These are phyloP conservation scores for Mycena alexandri DNA, from an alignment of 768 basidiomycete genomes.

Conservation along the genomic window DNA sequence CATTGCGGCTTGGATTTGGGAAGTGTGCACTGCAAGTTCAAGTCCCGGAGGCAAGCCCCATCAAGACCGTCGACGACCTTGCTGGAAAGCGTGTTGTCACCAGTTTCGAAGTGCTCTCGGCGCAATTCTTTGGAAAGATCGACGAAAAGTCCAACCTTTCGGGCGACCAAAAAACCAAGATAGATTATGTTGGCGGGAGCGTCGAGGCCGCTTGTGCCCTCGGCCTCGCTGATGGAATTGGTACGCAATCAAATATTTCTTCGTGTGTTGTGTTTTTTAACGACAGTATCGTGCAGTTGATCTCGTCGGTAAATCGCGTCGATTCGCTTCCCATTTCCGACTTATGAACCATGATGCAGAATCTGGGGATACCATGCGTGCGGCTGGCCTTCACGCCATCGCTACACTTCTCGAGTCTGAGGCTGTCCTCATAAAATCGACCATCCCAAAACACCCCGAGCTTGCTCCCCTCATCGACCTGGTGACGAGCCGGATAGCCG, in stretches of 20 bases:
- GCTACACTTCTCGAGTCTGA: conserved; percentile 88
- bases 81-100: conserved; percentile 95
- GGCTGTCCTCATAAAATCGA: conserved; percentile 93
- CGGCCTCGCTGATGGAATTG: conserved; percentile 96
- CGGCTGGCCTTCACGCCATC: conserved; percentile 94
- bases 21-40: conserved; percentile 93
- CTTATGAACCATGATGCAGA: conserved; percentile 60
- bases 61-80: conserved; percentile 82
- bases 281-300: conserved; percentile 70
- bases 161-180: conserved; percentile 75
- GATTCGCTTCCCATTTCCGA: not conserved
- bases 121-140: conserved; percentile 77
- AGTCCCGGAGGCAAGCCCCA: conserved; percentile 81
- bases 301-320: conserved; percentile 82
- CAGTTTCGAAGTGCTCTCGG: conserved; percentile 92
- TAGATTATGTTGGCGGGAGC: conserved; percentile 97
- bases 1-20: conserved; percentile 90
- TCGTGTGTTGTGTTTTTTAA: conserved; percentile 21
- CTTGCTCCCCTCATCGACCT: conserved; percentile 77
- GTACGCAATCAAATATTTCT: conserved; percentile 58
- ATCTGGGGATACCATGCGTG: conserved; percentile 99
- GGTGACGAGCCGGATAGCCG: conserved; percentile 90
- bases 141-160: conserved; percentile 68
- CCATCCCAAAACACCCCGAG: conserved; percentile 70
- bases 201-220: conserved; percentile 98